Evolutionary conservation across 768 basidiomycete genomes (phyloP).

Genomic region (Rubroboletus pulcherrimus): DNA sequence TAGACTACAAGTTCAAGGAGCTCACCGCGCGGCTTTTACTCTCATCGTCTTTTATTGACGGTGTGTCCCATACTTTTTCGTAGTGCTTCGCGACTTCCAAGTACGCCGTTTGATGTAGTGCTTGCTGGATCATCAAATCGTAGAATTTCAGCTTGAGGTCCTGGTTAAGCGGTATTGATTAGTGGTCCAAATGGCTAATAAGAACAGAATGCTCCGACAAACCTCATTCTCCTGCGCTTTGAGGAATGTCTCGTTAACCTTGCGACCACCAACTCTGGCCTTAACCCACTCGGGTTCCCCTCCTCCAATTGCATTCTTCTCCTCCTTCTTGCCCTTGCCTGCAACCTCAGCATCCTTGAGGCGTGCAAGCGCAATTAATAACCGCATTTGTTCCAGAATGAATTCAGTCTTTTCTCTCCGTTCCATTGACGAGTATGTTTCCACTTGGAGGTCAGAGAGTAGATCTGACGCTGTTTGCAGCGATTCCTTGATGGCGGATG

Average conservation of each 20-base stretch:
- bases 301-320: constrained; percentile 57
- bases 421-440: constrained; percentile 99
- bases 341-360: constrained; percentile 65
- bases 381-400: constrained; percentile 94
- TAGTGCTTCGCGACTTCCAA: constrained; percentile 95
- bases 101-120: constrained; percentile 78
- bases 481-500: constrained; percentile 52
- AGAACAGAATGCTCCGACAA: constrained; percentile 16
- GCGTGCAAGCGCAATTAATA: constrained; percentile 74
- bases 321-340: constrained; percentile 48
- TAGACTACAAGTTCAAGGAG: neutral
- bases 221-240: constrained; percentile 89
- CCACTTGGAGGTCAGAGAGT: constrained; percentile 92
- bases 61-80: constrained; percentile 96
- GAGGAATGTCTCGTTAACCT: constrained; percentile 91
- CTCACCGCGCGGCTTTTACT: constrained; percentile 67
- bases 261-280: constrained; percentile 86
- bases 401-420: constrained; percentile 97
- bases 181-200: neutral
- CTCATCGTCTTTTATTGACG: constrained; percentile 84
- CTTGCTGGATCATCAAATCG: constrained; percentile 94
- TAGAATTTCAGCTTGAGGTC: constrained; percentile 96
- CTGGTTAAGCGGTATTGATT: constrained; percentile 38
- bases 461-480: constrained; percentile 87
- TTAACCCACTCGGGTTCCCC: constrained; percentile 93